phyloP scores from a whole-genome alignment of 768 basidiomycete genomes.

The Mycena metata region DNA sequence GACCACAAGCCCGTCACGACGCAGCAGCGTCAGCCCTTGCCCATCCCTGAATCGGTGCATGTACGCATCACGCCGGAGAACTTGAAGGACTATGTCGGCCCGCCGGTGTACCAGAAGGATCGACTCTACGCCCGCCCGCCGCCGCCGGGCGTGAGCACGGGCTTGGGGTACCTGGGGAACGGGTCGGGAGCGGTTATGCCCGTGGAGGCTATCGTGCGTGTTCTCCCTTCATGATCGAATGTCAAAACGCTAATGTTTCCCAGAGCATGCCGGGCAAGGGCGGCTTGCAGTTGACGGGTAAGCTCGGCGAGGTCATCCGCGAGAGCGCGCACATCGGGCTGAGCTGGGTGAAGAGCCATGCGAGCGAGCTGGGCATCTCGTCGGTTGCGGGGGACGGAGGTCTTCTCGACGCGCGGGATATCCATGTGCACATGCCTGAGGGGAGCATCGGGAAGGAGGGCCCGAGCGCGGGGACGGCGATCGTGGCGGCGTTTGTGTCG shows the following conservation, averaged over 20 bases:
- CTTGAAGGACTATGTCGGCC: slow-evolving; percentile 96
- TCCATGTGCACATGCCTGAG: slow-evolving; percentile 98
- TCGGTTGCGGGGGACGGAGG: slow-evolving; percentile 70
- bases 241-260: background rate
- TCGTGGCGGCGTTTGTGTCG: slow-evolving; percentile 91
- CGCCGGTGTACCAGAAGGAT: slow-evolving; percentile 95
- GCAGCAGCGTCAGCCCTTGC: slow-evolving; percentile 81
- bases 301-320: slow-evolving; percentile 97
- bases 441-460: slow-evolving; percentile 96
- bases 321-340: slow-evolving; percentile 96
- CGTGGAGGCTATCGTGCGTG: slow-evolving; percentile 89
- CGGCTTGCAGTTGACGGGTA: slow-evolving; percentile 91
- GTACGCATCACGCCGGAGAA: slow-evolving; percentile 89
- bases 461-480: slow-evolving; percentile 95
- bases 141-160: slow-evolving; percentile 94
- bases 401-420: slow-evolving; percentile 86
- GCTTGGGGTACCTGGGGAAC: slow-evolving; percentile 95
- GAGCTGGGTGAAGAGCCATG: slow-evolving; percentile 93
- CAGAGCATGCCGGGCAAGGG: slow-evolving; percentile 98
- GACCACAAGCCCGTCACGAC: slow-evolving; percentile 78
- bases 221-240: background rate
- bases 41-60: slow-evolving; percentile 83
- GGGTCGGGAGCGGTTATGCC: slow-evolving; percentile 98
- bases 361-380: slow-evolving; percentile 91
- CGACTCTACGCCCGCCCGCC: slow-evolving; percentile 85